Evolutionary conservation across 768 basidiomycete genomes (phyloP).

Genomic region (Erythrobasidium yunnanense): DNA sequence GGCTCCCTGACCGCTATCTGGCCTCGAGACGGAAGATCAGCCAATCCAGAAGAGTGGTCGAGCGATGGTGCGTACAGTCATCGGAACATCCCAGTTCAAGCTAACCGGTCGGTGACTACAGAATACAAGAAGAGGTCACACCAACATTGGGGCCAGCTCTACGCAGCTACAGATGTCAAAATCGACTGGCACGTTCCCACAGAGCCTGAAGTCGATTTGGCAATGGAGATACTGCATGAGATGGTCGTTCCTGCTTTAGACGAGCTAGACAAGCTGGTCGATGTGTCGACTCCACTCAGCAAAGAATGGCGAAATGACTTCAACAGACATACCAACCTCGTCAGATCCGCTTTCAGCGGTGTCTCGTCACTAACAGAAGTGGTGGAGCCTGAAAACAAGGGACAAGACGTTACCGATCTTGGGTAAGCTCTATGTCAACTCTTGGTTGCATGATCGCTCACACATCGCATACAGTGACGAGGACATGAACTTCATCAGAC

Average conservation of each 20-base stretch:
- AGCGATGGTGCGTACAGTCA: constrained; percentile 51
- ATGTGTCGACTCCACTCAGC: constrained; percentile 52
- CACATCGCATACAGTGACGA: constrained; percentile 49
- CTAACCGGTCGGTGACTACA: constrained; percentile 50
- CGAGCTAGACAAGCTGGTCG: constrained; percentile 50
- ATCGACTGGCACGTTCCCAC: constrained; percentile 76
- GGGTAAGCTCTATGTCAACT: constrained; percentile 47
- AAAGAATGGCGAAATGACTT: constrained; percentile 75
- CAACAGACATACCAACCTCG: constrained; percentile 59
- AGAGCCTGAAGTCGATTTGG: constrained; percentile 61
- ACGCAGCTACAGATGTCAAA: constrained; percentile 55
- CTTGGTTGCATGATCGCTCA: not conserved
- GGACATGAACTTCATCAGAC: constrained; percentile 65
- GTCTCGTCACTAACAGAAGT: constrained; percentile 59
- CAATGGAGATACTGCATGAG: constrained; percentile 57
- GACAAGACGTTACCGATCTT: constrained; percentile 54
- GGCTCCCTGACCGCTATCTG: constrained; percentile 69
- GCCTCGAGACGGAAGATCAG: constrained; percentile 66
- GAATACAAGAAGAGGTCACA: constrained; percentile 70
- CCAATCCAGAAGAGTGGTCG: constrained; percentile 65
- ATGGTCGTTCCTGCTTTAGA: constrained; percentile 56
- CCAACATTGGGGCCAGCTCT: constrained; percentile 68
- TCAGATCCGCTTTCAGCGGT: constrained; percentile 64
- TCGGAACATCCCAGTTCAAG: constrained; percentile 41
- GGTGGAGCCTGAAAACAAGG: constrained; percentile 48